Evolutionary conservation across 2,329 filamentous ascomycete species (phyloP).

Genomic region (Boeremia exigua): DNA sequence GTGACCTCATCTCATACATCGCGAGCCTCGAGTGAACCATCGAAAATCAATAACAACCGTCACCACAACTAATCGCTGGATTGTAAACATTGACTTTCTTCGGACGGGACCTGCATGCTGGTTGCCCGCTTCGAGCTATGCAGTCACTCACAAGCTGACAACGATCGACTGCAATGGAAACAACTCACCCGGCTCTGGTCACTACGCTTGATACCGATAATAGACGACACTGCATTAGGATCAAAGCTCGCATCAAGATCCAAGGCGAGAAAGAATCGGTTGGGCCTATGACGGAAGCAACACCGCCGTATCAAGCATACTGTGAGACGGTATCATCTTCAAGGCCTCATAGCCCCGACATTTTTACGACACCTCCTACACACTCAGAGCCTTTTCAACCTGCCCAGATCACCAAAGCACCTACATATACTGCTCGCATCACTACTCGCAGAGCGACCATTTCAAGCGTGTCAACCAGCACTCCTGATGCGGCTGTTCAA

Average conservation of each 20-base stretch:
- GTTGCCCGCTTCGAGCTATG: not conserved
- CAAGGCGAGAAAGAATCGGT: slow-evolving; percentile 4
- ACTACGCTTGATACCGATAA: not conserved
- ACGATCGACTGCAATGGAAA: slow-evolving; percentile 2
- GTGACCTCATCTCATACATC: slow-evolving; percentile 4
- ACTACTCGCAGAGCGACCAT: not conserved
- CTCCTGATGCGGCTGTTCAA: not conserved
- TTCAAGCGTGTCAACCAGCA: not conserved
- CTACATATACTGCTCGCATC: slow-evolving; percentile 11
- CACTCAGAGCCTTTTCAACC: not conserved
- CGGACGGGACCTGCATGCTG: not conserved
- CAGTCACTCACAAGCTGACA: not conserved
- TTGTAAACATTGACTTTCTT: not conserved
- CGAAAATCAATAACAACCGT: slow-evolving; percentile 11
- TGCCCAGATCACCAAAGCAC: not conserved
- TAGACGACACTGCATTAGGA: slow-evolving; percentile 7
- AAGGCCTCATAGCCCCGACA: slow-evolving; percentile 21
- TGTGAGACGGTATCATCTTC: slow-evolving; percentile 29
- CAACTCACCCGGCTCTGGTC: not conserved
- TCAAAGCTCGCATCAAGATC: slow-evolving; percentile 4
- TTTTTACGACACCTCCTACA: slow-evolving; percentile 15
- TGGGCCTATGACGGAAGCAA: not conserved
- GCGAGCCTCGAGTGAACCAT: slow-evolving; percentile 1
- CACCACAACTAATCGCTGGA: slow-evolving; percentile 1
- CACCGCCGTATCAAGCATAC: slow-evolving; percentile 27